These are phyloP conservation scores for Wickerhamiella cacticola DNA, from an alignment of 805 yeast species.

Conservation along the genomic window DNA sequence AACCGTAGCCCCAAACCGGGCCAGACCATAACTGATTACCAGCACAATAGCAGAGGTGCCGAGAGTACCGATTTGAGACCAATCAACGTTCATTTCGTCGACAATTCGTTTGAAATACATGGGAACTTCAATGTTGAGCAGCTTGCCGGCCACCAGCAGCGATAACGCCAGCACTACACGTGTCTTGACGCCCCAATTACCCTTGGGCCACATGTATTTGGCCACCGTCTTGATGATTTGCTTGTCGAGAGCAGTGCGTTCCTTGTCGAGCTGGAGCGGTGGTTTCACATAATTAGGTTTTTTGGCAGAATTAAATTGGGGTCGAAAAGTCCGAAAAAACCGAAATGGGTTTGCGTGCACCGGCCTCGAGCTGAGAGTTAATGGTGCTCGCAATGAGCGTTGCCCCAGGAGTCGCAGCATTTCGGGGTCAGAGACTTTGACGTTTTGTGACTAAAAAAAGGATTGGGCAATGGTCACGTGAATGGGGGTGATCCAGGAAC, in stretches of 20 bases:
- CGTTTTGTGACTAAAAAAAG: too few relatives aligned
- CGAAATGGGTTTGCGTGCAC: not conserved
- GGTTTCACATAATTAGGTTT: not conserved
- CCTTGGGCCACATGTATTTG: slow-evolving; percentile 31
- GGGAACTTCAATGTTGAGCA: slow-evolving; percentile 90
- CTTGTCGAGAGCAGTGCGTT: slow-evolving; percentile 2
- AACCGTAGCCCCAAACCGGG: slow-evolving; percentile 85
- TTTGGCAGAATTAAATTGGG: not conserved
- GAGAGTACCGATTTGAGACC: slow-evolving; percentile 55
- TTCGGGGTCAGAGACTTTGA: too few relatives aligned
- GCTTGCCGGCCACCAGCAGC: slow-evolving; percentile 64
- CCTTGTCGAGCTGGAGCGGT: slow-evolving; percentile 4
- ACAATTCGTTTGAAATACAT: slow-evolving; percentile 81
- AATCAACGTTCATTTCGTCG: slow-evolving; percentile 86
- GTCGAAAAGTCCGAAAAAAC: not conserved
- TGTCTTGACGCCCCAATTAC: slow-evolving; percentile 34
- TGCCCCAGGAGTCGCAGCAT: too few relatives aligned
- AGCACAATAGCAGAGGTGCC: slow-evolving; percentile 38
- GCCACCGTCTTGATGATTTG: slow-evolving; percentile 15
- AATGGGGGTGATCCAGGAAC: too few relatives aligned
- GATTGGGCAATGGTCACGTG: too few relatives aligned
- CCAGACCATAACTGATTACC: slow-evolving; percentile 81
- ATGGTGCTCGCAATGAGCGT: not conserved
- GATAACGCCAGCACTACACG: slow-evolving; percentile 68
- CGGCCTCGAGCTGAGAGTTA: not conserved